A percentile compares a stretch with the other conserved stretches of the same genome.
phyloP scores from a whole-genome alignment of 768 basidiomycete genomes.

The Hydnomerulius pinastri region DNA sequence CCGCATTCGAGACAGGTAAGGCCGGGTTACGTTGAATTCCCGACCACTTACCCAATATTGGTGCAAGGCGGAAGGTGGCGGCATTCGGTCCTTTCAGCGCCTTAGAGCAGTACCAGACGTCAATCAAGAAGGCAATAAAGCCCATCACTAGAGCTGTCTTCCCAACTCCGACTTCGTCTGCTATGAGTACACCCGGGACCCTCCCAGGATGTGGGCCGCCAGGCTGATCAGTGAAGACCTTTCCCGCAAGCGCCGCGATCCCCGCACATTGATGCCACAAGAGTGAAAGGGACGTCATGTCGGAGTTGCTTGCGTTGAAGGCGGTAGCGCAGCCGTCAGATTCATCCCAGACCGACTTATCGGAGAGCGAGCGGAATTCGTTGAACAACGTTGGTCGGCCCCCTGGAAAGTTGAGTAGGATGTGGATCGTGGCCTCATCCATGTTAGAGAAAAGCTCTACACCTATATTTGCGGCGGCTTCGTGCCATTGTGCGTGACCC shows the following conservation, averaged over 20 bases:
- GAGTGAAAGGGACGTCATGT: slow-evolving; percentile 4
- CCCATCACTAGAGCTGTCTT: slow-evolving; percentile 12
- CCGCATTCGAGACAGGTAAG: no score
- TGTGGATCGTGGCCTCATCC: neutral
- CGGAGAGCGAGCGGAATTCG: neutral
- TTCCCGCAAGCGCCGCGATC: slow-evolving; percentile 4
- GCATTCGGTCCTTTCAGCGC: no score
- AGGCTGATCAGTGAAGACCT: slow-evolving; percentile 15
- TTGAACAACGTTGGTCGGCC: neutral
- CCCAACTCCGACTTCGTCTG: slow-evolving; percentile 21
- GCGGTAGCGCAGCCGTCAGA: neutral
- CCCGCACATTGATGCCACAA: slow-evolving; percentile 29
- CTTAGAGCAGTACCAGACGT: no score
- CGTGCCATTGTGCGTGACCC: neutral
- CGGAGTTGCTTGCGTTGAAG: neutral
- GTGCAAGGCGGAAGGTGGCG: no score
- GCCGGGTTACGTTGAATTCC: no score
- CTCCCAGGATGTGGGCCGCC: neutral
- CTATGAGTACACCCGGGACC: slow-evolving; percentile 16
- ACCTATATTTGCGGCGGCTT: neutral
- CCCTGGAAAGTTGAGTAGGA: neutral
- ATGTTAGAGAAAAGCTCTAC: neutral
- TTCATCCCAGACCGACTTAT: neutral
- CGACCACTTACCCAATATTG: no score
- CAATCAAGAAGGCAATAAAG: slow-evolving; percentile 8